Evolutionary conservation across 495 filamentous ascomycete genomes (phyloP), one percentile per base, ranked within the genome.

Genomic region (Melanomma pulvis-pyrius): DNA sequence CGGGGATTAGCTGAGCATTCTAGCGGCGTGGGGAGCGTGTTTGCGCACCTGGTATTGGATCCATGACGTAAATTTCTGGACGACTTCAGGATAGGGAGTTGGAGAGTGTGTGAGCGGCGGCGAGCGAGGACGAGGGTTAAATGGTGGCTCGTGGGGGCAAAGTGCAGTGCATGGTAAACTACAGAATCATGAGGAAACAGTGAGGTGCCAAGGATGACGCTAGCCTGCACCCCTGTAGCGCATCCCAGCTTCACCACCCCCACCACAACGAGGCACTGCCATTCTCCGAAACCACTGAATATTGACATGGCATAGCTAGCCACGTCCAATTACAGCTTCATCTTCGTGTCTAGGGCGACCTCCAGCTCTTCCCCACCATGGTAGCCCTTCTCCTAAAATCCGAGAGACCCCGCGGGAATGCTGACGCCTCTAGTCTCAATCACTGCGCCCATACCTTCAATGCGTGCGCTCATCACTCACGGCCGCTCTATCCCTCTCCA

Each of bases 391-490:
- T n/a, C 17, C 8, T n/a, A 21, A 28, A 8, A n/a, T 24, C 25
- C 25, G 22, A 8, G 29, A 36, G 29, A 47, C 9, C 28, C 17
- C n/a, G 8, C 34, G 11, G 41, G 28, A 57, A 61, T 67, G 66
- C 72, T 76, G 63, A 75, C 61, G 32, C 52, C 58, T 32, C 17
- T 63, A 96, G 94, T 97, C 94, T 73, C 94, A 98, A 91, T 97
- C 93, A 63, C 86, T 98, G 72, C 91, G 96, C 53, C 96, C 94
- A 6, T 99, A 99, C 75, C 91, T 98, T 61, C 92, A 96, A 81
- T 93, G 91, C 78, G 93, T 98, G 65, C 92, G 94, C 73, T 92
- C 91, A 55, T 96, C 91, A 65, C 84, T 98, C 55, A 98, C 91
- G 3, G 92, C 94, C 59, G 94, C 96, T 57, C 90, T 98, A 66